Evolutionary conservation across 2,329 filamentous ascomycete genomes (phyloP).

Genomic region (Hypoxylon sp.): DNA sequence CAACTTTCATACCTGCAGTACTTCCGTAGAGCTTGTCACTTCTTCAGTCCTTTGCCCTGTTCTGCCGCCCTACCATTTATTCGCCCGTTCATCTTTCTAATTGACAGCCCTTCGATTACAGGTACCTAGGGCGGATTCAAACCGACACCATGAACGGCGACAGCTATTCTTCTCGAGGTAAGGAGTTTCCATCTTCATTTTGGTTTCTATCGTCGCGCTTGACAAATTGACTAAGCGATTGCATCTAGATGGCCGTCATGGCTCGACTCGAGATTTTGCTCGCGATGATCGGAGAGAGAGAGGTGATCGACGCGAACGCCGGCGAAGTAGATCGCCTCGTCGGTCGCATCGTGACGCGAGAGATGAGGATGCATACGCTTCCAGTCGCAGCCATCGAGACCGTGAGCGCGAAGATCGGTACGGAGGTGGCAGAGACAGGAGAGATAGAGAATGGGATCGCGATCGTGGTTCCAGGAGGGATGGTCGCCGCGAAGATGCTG

Average conservation of each 20-base stretch:
- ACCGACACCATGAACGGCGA: slow-evolving; percentile 81
- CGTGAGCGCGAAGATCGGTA: slow-evolving; percentile 95
- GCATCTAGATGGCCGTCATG: slow-evolving; percentile 62
- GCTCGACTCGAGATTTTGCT: slow-evolving; percentile 67
- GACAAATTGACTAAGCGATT: slow-evolving; percentile 45
- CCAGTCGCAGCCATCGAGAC: slow-evolving; percentile 91
- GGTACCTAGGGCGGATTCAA: slow-evolving; percentile 7
- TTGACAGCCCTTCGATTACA: slow-evolving; percentile 3
- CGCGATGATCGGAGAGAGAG: slow-evolving; percentile 57
- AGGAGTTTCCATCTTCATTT: slow-evolving; percentile 47
- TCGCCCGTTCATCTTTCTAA: slow-evolving; percentile 18
- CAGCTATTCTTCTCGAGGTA: slow-evolving; percentile 83
- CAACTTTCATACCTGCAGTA: slow-evolving; percentile 20
- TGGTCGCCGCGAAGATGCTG: slow-evolving; percentile 65
- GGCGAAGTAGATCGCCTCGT: slow-evolving; percentile 88
- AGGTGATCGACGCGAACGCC: slow-evolving; percentile 58
- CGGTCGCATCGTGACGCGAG: slow-evolving; percentile 78
- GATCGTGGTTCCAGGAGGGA: slow-evolving; percentile 63
- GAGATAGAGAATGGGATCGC: slow-evolving; percentile 73
- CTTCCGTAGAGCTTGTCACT: slow-evolving; percentile 37
- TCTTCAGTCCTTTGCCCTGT: slow-evolving; percentile 11
- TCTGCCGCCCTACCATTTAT: slow-evolving; percentile 16
- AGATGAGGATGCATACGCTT: slow-evolving; percentile 80
- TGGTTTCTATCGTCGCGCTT: slow-evolving; percentile 20
- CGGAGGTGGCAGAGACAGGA: slow-evolving; percentile 64